Percentiles rank a stretch among this genome's conserved stretches.
phyloP scores from a whole-genome alignment of 2,329 filamentous ascomycete genomes.

The Calonectria pauciramosa region DNA sequence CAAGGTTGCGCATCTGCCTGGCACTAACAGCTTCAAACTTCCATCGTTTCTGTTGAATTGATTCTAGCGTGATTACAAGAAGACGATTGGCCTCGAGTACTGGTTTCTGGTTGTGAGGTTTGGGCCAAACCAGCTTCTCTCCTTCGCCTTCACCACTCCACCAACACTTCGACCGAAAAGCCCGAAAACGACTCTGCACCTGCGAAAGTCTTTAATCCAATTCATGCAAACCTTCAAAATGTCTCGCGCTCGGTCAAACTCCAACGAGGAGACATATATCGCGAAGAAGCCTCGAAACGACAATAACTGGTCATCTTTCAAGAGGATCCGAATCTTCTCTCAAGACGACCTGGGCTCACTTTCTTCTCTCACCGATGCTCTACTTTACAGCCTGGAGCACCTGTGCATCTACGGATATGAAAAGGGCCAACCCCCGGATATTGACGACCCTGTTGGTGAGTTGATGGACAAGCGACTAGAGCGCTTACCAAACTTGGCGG shows the following conservation, averaged over 20 bases:
- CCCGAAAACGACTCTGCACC: not conserved
- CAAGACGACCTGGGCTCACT: not conserved
- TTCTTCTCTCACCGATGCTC: not conserved
- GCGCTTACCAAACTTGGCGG: not conserved
- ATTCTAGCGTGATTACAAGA: too few relatives aligned
- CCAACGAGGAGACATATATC: not conserved
- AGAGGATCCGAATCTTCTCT: not conserved
- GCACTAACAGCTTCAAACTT: too few relatives aligned
- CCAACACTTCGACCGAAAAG: not conserved
- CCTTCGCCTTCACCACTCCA: too few relatives aligned
- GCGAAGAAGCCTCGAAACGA: not conserved
- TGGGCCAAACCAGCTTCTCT: too few relatives aligned
- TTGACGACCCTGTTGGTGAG: conserved; percentile 6
- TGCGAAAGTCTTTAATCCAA: not conserved
- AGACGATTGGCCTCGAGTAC: too few relatives aligned
- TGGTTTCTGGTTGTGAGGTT: too few relatives aligned
- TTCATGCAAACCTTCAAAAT: not conserved
- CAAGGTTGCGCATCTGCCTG: too few relatives aligned
- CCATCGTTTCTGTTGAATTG: too few relatives aligned
- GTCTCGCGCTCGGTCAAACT: not conserved
- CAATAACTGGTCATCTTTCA: not conserved
- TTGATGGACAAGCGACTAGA: not conserved
- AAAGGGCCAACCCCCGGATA: not conserved
- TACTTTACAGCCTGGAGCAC: conserved; percentile 2
- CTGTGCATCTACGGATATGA: conserved; percentile 8